Conservation (phyloP, 192 early-diverging fungal genomes). For the Coemansia sp. region DNA sequence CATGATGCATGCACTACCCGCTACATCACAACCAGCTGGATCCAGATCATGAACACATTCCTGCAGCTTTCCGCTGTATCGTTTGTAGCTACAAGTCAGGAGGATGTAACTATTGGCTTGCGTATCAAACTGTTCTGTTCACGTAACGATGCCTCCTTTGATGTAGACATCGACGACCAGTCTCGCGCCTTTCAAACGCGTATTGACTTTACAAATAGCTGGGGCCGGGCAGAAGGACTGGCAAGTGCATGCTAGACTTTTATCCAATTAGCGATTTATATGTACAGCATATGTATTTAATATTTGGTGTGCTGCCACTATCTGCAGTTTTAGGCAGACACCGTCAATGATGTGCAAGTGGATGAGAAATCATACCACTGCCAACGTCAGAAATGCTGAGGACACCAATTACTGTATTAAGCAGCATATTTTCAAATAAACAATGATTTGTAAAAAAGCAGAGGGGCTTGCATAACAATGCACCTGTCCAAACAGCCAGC, state of each 20-base stretch:
- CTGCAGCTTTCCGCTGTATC: conserved; percentile 26
- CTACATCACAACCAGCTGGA: conserved; percentile 47
- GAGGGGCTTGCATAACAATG: too few relatives aligned
- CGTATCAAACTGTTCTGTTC: conserved; percentile 35
- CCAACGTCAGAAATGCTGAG: background rate
- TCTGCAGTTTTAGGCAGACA: background rate
- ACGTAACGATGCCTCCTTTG: conserved; percentile 37
- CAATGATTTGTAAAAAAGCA: too few relatives aligned
- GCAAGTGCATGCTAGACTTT: background rate
- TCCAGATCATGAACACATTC: conserved; percentile 45
- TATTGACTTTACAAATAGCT: conserved; percentile 44
- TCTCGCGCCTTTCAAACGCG: conserved; percentile 41
- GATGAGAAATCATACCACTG: background rate
- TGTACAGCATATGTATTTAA: background rate
- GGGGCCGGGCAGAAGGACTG: conserved; percentile 18
- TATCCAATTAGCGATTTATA: background rate
- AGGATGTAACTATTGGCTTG: conserved; percentile 21
- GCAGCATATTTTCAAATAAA: too few relatives aligned
- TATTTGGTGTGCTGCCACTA: background rate
- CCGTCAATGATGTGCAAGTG: background rate
- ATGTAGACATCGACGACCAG: conserved; percentile 38
- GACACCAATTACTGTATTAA: too few relatives aligned
- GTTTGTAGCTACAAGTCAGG: conserved; percentile 38
- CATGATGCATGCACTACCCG: conserved; percentile 43
- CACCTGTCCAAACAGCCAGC: too few relatives aligned